Evolutionary conservation across 2,329 filamentous ascomycete species (phyloP).

Genomic region (Ilyonectria destructans): DNA sequence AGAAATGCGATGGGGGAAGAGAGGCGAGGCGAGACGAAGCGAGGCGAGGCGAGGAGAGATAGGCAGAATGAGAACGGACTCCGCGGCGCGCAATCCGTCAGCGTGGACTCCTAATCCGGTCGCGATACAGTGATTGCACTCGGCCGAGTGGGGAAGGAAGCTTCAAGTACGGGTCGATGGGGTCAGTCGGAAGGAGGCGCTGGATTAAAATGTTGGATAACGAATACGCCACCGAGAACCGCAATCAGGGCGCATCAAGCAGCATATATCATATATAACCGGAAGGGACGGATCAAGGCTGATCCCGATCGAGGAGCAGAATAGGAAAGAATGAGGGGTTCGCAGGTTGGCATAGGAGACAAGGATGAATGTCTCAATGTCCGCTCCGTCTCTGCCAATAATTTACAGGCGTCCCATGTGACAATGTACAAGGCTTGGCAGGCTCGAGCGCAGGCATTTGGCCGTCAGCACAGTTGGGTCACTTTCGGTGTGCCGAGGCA

Average conservation of each 20-base stretch:
- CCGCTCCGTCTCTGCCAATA: neutral
- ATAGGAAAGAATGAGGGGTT: conserved; percentile 5
- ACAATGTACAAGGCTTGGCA: neutral
- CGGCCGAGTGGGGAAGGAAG: conserved; percentile 16
- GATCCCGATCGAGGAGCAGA: neutral
- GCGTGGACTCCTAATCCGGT: conserved; percentile 32
- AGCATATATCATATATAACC: neutral
- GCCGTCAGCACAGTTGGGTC: neutral
- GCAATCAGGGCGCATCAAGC: neutral
- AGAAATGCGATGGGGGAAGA: conserved; percentile 6
- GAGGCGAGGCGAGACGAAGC: conserved; percentile 5
- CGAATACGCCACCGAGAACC: neutral
- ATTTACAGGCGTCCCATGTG: neutral
- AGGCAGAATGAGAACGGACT: neutral
- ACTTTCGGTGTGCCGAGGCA: neutral
- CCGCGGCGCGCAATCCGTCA: conserved; percentile 10
- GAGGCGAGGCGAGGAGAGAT: neutral
- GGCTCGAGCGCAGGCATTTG: neutral
- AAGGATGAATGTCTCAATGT: neutral
- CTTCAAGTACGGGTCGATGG: conserved; percentile 15
- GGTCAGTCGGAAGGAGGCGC: neutral
- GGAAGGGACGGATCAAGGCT: neutral
- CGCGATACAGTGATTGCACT: conserved; percentile 21
- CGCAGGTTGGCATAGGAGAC: neutral
- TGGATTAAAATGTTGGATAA: neutral